Evolutionary conservation across 2,329 filamentous ascomycete species (phyloP).

Genomic region (Alternaria viburni): DNA sequence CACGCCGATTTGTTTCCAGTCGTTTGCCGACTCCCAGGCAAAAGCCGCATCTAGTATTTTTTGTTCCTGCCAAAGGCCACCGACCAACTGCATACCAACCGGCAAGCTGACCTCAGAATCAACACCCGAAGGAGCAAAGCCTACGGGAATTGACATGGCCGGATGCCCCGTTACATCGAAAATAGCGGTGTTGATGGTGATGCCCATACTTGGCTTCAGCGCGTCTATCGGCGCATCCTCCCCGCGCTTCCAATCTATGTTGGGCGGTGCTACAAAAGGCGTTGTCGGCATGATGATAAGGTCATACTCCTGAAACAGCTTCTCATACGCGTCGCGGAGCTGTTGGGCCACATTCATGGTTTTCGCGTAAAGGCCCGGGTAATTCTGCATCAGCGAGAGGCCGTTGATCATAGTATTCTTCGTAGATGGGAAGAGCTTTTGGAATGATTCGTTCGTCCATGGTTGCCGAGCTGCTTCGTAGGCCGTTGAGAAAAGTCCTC

Average conservation of each 20-base stretch:
- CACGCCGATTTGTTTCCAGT: slow-evolving; percentile 28
- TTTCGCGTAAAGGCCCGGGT: slow-evolving; percentile 51
- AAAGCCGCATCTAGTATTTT: slow-evolving; percentile 35
- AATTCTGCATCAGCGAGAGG: slow-evolving; percentile 46
- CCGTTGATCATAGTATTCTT: slow-evolving; percentile 58
- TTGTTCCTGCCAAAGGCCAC: slow-evolving; percentile 46
- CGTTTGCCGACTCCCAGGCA: slow-evolving; percentile 37
- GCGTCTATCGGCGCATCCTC: slow-evolving; percentile 38
- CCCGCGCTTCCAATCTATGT: slow-evolving; percentile 32
- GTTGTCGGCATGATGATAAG: slow-evolving; percentile 52
- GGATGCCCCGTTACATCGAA: slow-evolving; percentile 43
- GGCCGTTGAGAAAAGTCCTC: slow-evolving; percentile 29
- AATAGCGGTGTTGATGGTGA: slow-evolving; percentile 37
- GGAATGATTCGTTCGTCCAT: slow-evolving; percentile 57
- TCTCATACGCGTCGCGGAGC: slow-evolving; percentile 48
- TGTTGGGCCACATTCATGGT: slow-evolving; percentile 50
- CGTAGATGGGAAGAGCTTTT: slow-evolving; percentile 54
- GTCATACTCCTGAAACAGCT: slow-evolving; percentile 47
- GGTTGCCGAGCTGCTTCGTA: slow-evolving; percentile 56
- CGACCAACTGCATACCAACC: slow-evolving; percentile 50
- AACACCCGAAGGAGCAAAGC: slow-evolving; percentile 30
- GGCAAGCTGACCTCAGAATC: slow-evolving; percentile 38
- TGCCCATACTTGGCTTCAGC: slow-evolving; percentile 37
- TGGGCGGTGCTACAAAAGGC: slow-evolving; percentile 30
- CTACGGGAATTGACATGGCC: slow-evolving; percentile 37